Base-by-base conservation (phyloP, 2,329 filamentous ascomycete species). In the Penicillium sclerotiorum region DNA sequence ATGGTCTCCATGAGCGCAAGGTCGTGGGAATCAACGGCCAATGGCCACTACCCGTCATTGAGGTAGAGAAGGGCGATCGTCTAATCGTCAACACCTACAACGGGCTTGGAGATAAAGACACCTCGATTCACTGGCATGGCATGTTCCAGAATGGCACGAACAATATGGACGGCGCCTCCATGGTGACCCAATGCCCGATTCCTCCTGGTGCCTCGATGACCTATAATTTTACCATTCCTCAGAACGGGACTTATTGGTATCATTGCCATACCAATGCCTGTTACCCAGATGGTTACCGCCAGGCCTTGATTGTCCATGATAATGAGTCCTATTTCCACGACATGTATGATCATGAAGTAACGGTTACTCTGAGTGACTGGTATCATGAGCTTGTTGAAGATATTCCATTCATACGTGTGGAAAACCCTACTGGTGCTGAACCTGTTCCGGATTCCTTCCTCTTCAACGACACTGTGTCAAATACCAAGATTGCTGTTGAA, bases 291-390 rank as follows among this genome's bases (percentile, higher is more conserved):
- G 36, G 36, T 4, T 22, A 21, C 1, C 21, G 21, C n/a, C 18
- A 21, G 8, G 36, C 7, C 1, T 13, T 38, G 1, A 13, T 38
- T 3, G 20, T 38, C 4, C 36, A 38, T 8, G 17, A 25, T 33
- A 74, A 74, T 4, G 73, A 81, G 6, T 78, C 80, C 55, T 79
- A 72, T 47, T 78, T 76, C 55, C 43, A 41, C 39, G 47, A 51
- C 44, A 68, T 81, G 37, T 82, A 83, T 27, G 76, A 80, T 30
- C 78, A 80, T 35, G 87, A 90, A 53, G 71, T 84, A 23, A 74
- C 86, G 0, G 63, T 90, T 15, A 86, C 87, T 55, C 70, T 90
- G 15, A 85, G 84, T 17, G 87, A 90, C 59, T 87, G 87, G 76
- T 90, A 90, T 50, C 85, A 90, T 58, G 81, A 86, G 0, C 62